Conservation (phyloP, 2,329 filamentous ascomycete species). For the Paraphoma chrysanthemicola region DNA sequence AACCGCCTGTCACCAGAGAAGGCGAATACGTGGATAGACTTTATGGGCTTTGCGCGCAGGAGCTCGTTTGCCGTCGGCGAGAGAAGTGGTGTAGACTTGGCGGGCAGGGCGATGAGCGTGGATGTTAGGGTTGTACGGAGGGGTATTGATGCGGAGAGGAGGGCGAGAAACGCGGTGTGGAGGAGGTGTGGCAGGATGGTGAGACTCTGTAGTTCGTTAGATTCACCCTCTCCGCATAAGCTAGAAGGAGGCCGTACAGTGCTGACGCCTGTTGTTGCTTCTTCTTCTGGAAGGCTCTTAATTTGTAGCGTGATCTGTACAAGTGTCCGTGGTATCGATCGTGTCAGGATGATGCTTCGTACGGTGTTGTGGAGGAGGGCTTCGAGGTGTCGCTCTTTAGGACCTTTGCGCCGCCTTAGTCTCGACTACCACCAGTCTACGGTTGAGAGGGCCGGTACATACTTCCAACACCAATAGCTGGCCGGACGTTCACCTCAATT, state of each 20-base stretch:
- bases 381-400: constrained; percentile 75
- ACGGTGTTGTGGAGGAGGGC: constrained; percentile 74
- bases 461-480: constrained; percentile 84
- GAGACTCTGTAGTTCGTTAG: constrained; percentile 65
- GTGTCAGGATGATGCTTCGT: constrained; percentile 75
- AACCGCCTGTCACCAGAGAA: constrained; percentile 73
- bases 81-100: constrained; percentile 58
- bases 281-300: constrained; percentile 71
- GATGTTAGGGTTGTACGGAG: constrained; percentile 80
- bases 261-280: constrained; percentile 65
- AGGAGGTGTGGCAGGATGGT: constrained; percentile 81
- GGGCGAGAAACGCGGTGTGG: constrained; percentile 81
- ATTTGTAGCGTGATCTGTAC: constrained; percentile 86
- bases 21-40: constrained; percentile 84
- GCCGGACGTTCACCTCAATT: constrained; percentile 88
- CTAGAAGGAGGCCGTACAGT: constrained; percentile 57
- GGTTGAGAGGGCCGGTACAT: constrained; percentile 32
- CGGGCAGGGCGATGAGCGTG: constrained; percentile 78
- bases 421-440: not conserved
- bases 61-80: constrained; percentile 69
- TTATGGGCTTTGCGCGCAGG: constrained; percentile 71
- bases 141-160: constrained; percentile 83
- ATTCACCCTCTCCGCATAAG: constrained; percentile 4
- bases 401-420: constrained; percentile 34
- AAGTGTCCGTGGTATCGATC: constrained; percentile 77